These are phyloP conservation scores for Simplicillium aogashimaense DNA, from an alignment of 2,329 filamentous ascomycete genomes.

Conservation along the genomic window DNA sequence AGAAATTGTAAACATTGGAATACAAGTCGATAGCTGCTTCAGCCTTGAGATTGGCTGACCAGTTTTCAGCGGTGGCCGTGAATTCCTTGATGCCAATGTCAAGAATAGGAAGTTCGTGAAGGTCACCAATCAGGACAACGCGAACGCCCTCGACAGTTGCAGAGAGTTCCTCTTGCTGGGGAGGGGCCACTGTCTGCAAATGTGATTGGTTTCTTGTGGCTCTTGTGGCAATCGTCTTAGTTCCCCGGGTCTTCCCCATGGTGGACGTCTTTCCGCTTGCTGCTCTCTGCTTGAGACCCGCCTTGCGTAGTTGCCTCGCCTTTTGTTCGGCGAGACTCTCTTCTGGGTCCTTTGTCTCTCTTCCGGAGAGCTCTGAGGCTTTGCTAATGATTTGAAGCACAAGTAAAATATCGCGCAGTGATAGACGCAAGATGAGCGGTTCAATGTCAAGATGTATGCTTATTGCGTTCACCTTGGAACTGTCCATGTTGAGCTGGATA, in stretches of 20 bases:
- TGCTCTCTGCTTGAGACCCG: slow-evolving; percentile 43
- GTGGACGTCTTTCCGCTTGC: slow-evolving; percentile 50
- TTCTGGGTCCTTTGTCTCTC: slow-evolving; percentile 36
- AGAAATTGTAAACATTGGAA: slow-evolving; percentile 97
- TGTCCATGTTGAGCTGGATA: slow-evolving; percentile 79
- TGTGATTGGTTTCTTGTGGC: slow-evolving; percentile 7
- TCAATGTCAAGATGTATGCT: slow-evolving; percentile 84
- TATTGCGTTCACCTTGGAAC: slow-evolving; percentile 49
- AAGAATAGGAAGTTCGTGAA: slow-evolving; percentile 89
- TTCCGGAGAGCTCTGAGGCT: slow-evolving; percentile 76
- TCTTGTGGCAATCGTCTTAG: slow-evolving; percentile 23
- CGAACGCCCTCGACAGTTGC: slow-evolving; percentile 80
- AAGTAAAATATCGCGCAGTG: slow-evolving; percentile 86
- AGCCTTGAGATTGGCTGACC: slow-evolving; percentile 79
- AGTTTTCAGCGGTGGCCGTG: slow-evolving; percentile 74
- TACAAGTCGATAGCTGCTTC: slow-evolving; percentile 90
- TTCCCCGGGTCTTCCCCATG: slow-evolving; percentile 29
- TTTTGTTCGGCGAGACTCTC: slow-evolving; percentile 39
- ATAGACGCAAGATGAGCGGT: slow-evolving; percentile 81
- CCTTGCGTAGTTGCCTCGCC: slow-evolving; percentile 39
- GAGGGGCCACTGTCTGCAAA: slow-evolving; percentile 4
- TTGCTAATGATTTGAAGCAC: slow-evolving; percentile 87
- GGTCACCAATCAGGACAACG: slow-evolving; percentile 86
- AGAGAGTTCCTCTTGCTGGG: slow-evolving; percentile 63
- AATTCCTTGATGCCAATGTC: slow-evolving; percentile 92